These are phyloP conservation scores for Rhodomyrtus tomentosa DNA, from an alignment of 345 rosid genomes.

Conservation along the genomic window DNA sequence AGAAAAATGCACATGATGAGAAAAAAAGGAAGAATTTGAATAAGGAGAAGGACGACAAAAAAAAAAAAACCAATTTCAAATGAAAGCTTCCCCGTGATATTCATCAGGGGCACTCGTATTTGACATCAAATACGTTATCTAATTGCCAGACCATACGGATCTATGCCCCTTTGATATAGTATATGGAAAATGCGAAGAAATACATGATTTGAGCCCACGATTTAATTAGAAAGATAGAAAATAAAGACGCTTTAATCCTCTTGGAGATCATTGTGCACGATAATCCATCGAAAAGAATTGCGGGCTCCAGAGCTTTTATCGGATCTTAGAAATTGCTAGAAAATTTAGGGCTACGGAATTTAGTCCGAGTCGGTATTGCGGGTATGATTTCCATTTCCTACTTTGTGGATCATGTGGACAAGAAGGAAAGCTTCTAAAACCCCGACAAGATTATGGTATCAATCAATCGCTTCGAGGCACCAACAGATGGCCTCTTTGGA, in stretches of 20 bases:
- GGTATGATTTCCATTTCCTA: background rate
- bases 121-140: background rate
- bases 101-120: fast-evolving
- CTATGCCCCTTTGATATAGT: background rate
- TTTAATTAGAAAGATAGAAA: background rate
- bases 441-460: background rate
- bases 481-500: background rate
- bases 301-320: background rate
- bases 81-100: background rate
- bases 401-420: background rate
- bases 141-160: background rate
- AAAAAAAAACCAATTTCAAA: background rate
- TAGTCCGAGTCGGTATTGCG: background rate
- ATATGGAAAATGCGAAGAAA: background rate
- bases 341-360: background rate
- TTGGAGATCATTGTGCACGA: background rate
- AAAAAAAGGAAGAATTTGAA: too few species aligned
- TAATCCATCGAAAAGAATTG: background rate
- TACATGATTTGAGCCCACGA: background rate
- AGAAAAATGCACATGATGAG: background rate
- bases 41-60: background rate
- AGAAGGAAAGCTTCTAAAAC: background rate
- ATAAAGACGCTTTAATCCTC: background rate
- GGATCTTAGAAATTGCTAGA: background rate
- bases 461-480: background rate